These are phyloP conservation scores for Phlebiopsis gigantea DNA, from an alignment of 768 basidiomycete species.

Conservation along the genomic window DNA sequence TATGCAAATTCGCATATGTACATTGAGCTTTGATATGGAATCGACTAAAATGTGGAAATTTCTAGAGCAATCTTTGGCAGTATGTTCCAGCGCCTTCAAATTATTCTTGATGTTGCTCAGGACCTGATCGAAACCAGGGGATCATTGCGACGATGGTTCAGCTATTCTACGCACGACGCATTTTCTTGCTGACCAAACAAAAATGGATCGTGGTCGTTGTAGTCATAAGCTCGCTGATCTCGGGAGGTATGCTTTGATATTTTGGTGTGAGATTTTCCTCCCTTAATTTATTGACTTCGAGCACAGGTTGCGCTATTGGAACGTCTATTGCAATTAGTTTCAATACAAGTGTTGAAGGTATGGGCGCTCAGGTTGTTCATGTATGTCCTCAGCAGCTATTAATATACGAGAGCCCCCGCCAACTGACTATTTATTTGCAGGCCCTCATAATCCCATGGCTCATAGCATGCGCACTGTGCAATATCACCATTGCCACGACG, in stretches of 20 bases:
- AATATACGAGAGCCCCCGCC: no score
- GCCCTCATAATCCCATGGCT: slow-evolving; percentile 11
- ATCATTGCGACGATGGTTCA: slow-evolving; percentile 15
- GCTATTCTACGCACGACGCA: slow-evolving; percentile 16
- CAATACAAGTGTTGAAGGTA: neutral
- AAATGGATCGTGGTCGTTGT: slow-evolving; percentile 6
- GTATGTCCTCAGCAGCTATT: neutral
- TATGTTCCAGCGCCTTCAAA: neutral
- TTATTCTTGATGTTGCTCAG: neutral
- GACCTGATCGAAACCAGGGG: slow-evolving; percentile 1
- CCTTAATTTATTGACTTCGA: neutral
- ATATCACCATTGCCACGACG: slow-evolving; percentile 2
- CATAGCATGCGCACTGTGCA: slow-evolving; percentile 9
- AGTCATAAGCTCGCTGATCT: neutral
- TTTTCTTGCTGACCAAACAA: slow-evolving; percentile 9
- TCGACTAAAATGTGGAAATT: no score
- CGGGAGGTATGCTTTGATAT: neutral
- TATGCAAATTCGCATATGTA: neutral
- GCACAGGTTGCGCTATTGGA: slow-evolving; percentile 10
- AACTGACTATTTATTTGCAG: neutral
- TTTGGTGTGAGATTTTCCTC: neutral
- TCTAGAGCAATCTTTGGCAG: neutral
- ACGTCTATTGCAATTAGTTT: slow-evolving; percentile 9
- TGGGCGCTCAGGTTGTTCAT: neutral
- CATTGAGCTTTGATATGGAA: no score